Percentiles rank a stretch among this genome's conserved stretches.
phyloP scores from a whole-genome alignment of 208 protist species.

The Leishmania martiniquensis region DNA sequence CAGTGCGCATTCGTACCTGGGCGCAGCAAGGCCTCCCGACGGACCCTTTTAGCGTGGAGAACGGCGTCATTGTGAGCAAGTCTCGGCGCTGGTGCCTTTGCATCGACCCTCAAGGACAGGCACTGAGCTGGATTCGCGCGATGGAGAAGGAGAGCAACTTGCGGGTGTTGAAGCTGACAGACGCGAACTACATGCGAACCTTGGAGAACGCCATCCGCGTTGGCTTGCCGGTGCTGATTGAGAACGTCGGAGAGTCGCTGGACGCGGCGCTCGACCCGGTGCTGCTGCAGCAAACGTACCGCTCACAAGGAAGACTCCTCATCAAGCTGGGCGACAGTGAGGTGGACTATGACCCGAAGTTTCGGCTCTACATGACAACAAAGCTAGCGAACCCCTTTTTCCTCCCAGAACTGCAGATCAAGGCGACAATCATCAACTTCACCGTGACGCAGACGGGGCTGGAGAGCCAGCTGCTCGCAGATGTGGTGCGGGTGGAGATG shows the following conservation, averaged over 20 bases:
- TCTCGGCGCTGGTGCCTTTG: conserved; percentile 94
- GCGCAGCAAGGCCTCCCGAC: conserved; percentile 94
- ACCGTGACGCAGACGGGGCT: conserved; percentile 93
- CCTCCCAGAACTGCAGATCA: conserved; percentile 96
- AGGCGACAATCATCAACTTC: conserved; percentile 95
- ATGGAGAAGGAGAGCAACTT: conserved; percentile 94
- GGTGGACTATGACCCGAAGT: conserved; percentile 95
- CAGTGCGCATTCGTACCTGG: conserved; percentile 94
- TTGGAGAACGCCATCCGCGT: conserved; percentile 95
- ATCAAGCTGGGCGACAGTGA: conserved; percentile 95
- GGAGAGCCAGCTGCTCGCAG: conserved; percentile 94
- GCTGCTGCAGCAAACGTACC: conserved; percentile 95
- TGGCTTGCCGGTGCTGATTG: conserved; percentile 95
- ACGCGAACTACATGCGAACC: conserved; percentile 91
- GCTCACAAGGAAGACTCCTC: conserved; percentile 85
- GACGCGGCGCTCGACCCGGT: conserved; percentile 96
- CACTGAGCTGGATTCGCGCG: conserved; percentile 95
- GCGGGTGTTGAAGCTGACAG: conserved; percentile 93
- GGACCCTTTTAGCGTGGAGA: conserved; percentile 94
- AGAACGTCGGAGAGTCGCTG: conserved; percentile 96
- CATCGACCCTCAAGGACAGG: conserved; percentile 96
- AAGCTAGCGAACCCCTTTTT: conserved; percentile 96
- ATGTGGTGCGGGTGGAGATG: conserved; percentile 93
- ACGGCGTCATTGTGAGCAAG: conserved; percentile 90
- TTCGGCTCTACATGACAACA: conserved; percentile 96